Base-by-base conservation (phyloP, 306 rosid genomes). In the Malus domestica region DNA sequence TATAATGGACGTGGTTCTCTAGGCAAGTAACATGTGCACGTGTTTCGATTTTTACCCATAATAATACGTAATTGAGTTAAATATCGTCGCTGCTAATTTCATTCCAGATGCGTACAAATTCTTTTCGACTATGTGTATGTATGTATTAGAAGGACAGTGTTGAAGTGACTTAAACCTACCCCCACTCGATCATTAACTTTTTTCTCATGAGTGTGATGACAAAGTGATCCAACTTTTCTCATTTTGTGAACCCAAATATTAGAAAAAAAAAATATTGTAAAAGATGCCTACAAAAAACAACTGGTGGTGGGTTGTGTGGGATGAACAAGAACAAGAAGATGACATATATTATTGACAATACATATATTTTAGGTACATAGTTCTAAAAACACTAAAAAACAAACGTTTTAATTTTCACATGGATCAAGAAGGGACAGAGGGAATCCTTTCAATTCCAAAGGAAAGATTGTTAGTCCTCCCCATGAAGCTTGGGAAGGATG, bases 401-500 rank as follows among this genome's bases (percentile, higher is more conserved):
- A 60, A 58, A 58, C 29, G 29, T 18, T 23, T 22, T 7, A 66
- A 16, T 51, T 62, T 61, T 14, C 83, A 77, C 83, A 19, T 18
- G 80, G 73, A 88, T 93, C 96, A 93, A 85, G 94, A 91, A 82
- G 94, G 98, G 76, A 80, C 93, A 79, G 85, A 77, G 20, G 89
- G 89, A 83, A 91, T 88, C 87, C 86, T 83, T 79, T 86, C 96
- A 72, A 86, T 80, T 79, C 85, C 96, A 72, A 86, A 81, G 72
- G 90, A 88, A 67, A 89, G 78, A 82, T 71, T 83, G 85, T n/a
- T 57, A 10, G 55, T 49, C 55, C 89, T 86, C 66, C 85, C 80
- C 84, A 82, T 83, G 54, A 88, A 87, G 78, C 88, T 77, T 54
- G 91, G 82, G 80, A 90, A 84, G 69, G 91, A 88, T 75, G 93